Evolutionary conservation across 805 yeast genomes (phyloP).

Genomic region (Starmerella potacharoeniae): DNA sequence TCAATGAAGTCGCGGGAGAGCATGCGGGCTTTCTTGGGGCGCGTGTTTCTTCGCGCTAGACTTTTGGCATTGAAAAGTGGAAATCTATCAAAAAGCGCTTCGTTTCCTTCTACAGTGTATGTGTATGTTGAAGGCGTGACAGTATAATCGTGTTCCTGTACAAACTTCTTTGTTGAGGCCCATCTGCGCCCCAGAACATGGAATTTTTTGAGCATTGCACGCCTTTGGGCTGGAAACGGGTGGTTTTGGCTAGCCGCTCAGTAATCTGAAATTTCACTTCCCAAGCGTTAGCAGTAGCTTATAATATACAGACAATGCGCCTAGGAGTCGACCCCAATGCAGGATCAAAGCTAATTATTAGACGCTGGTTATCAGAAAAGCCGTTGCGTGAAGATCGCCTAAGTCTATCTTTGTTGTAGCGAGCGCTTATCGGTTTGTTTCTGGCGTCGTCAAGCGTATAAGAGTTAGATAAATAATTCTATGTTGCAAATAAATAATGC

Average conservation of each 20-base stretch:
- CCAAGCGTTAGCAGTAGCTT: too few relatives aligned
- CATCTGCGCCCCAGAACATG: background rate
- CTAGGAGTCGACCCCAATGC: too few relatives aligned
- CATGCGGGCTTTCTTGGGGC: slow-evolving; percentile 61
- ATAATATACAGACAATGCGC: too few relatives aligned
- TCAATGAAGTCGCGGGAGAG: slow-evolving; percentile 70
- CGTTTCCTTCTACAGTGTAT: slow-evolving; percentile 28
- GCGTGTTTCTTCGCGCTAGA: slow-evolving; percentile 29
- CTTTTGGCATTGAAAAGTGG: slow-evolving; percentile 34
- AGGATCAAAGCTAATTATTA: too few relatives aligned
- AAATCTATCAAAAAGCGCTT: slow-evolving; percentile 33
- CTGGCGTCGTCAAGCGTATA: too few relatives aligned
- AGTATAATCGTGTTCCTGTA: slow-evolving; percentile 29
- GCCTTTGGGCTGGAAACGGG: background rate
- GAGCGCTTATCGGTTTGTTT: too few relatives aligned
- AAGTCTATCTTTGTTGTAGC: too few relatives aligned
- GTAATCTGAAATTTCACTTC: background rate
- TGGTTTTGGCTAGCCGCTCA: background rate
- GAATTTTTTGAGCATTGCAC: background rate
- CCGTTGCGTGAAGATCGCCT: too few relatives aligned
- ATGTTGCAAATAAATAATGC: background rate
- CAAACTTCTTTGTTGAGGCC: slow-evolving; percentile 7
- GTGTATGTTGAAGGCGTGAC: slow-evolving; percentile 29
- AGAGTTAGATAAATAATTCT: too few relatives aligned
- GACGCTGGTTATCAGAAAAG: too few relatives aligned